Evolutionary conservation across 345 rosid genomes (phyloP).

Genomic region (Acer yangbiense): DNA sequence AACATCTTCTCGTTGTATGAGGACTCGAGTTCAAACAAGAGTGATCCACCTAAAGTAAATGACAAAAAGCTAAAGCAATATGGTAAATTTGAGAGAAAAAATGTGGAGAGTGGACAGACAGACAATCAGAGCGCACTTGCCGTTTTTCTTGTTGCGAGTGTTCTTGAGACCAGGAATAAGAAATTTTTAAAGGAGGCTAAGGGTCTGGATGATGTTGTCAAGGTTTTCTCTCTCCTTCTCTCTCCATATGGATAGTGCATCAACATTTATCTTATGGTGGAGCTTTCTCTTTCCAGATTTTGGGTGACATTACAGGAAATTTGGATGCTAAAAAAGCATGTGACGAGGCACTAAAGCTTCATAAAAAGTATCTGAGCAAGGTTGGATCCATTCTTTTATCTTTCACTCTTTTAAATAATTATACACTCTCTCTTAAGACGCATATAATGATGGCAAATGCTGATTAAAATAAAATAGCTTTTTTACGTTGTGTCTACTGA

Average conservation of each 20-base stretch:
- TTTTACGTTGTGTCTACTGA: conserved; percentile 9
- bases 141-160: conserved; percentile 84
- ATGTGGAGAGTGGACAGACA: conserved; percentile 47
- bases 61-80: conserved; percentile 67
- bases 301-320: conserved; percentile 70
- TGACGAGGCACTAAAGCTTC: conserved; percentile 76
- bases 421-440: neutral
- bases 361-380: conserved; percentile 75
- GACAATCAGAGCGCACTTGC: conserved; percentile 64
- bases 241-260: neutral
- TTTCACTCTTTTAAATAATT: neutral
- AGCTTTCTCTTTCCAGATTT: conserved; percentile 50
- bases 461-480: conserved; percentile 26
- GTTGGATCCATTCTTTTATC: conserved; percentile 30
- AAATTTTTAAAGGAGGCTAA: conserved; percentile 80
- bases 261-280: conserved; percentile 11
- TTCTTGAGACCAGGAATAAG: conserved; percentile 87
- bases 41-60: conserved; percentile 27
- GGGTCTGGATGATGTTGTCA: conserved; percentile 87
- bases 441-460: conserved; percentile 15
- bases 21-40: conserved; percentile 36
- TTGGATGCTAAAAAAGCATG: conserved; percentile 88
- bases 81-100: conserved; percentile 80
- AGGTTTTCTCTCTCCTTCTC: conserved; percentile 43
- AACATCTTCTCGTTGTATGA: conserved; percentile 63